Conservation (phyloP, 768 basidiomycete species). For the Mycena kentingensis region DNA sequence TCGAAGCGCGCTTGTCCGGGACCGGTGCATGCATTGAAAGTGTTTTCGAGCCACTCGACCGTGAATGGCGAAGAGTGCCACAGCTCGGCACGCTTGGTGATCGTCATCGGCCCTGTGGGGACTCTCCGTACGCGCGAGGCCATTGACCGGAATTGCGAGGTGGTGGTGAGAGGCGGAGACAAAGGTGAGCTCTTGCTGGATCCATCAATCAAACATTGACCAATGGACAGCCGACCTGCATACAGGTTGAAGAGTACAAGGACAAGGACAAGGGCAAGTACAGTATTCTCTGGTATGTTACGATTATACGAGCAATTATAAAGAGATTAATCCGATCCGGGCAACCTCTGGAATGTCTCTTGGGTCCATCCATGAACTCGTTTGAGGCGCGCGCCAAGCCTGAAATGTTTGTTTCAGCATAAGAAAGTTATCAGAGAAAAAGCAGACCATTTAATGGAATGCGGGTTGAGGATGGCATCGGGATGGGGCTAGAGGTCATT, state of each 20-base stretch:
- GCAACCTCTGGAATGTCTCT: neutral
- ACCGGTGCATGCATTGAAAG: slow-evolving; percentile 7
- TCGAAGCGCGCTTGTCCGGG: slow-evolving; percentile 11
- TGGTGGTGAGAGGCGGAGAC: neutral
- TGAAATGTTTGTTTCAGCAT: neutral
- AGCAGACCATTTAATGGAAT: slow-evolving; percentile 18
- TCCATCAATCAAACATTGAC: too few species aligned
- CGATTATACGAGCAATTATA: too few species aligned
- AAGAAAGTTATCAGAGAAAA: neutral
- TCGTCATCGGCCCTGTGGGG: neutral
- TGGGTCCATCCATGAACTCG: slow-evolving; percentile 21
- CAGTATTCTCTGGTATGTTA: too few species aligned
- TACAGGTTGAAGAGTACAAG: too few species aligned
- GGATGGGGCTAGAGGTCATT: slow-evolving; percentile 20
- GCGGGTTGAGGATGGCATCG: slow-evolving; percentile 20
- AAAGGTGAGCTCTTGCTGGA: too few species aligned
- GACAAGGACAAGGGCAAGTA: neutral
- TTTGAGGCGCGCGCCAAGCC: slow-evolving; percentile 21
- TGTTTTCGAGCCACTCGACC: slow-evolving; percentile 18
- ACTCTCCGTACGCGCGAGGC: neutral
- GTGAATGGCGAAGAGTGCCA: slow-evolving; percentile 15
- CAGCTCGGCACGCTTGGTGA: slow-evolving; percentile 10
- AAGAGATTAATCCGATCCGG: neutral
- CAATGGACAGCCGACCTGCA: too few species aligned
- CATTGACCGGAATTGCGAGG: neutral